These are phyloP conservation scores for Thymus mandschuricus DNA, from an alignment of 257 asterid genomes.

Conservation along the genomic window DNA sequence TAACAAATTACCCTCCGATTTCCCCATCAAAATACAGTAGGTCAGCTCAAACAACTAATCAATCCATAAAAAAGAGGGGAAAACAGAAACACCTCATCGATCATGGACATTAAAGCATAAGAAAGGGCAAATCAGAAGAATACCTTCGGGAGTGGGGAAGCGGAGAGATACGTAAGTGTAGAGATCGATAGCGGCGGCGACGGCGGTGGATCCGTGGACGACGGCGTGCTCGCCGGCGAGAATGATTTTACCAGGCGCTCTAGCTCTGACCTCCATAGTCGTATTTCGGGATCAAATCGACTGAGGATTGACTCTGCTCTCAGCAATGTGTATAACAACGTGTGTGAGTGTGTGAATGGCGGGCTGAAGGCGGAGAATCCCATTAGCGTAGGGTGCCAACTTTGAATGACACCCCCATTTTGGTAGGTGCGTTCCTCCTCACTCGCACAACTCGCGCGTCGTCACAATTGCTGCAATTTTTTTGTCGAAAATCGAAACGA, in stretches of 20 bases:
- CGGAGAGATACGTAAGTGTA: slow-evolving; percentile 87
- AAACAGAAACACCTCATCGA: neutral
- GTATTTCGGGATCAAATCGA: neutral
- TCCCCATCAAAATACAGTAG: neutral
- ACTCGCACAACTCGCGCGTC: slow-evolving; percentile 33
- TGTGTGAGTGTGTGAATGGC: slow-evolving; percentile 23
- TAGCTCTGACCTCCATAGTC: slow-evolving; percentile 87
- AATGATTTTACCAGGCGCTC: slow-evolving; percentile 98
- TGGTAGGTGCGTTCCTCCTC: slow-evolving; percentile 4
- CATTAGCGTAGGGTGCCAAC: slow-evolving; percentile 23
- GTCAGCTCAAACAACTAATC: slow-evolving; percentile 21
- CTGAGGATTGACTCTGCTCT: neutral
- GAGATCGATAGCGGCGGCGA: slow-evolving; percentile 97
- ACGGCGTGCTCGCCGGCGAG: slow-evolving; percentile 98
- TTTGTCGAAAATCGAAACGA: too few species aligned
- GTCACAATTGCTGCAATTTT: neutral
- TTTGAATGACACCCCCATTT: slow-evolving; percentile 33
- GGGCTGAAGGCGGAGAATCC: slow-evolving; percentile 40
- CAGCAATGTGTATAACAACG: neutral
- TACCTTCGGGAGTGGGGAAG: slow-evolving; percentile 86
- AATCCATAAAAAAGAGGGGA: slow-evolving; percentile 4
- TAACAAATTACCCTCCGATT: slow-evolving; percentile 1
- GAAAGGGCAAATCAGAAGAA: neutral
- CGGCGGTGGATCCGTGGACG: slow-evolving; percentile 96
- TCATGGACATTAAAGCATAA: neutral